Evolutionary conservation across 805 yeast genomes (phyloP).

Genomic region (Metschnikowia peoriensis): DNA sequence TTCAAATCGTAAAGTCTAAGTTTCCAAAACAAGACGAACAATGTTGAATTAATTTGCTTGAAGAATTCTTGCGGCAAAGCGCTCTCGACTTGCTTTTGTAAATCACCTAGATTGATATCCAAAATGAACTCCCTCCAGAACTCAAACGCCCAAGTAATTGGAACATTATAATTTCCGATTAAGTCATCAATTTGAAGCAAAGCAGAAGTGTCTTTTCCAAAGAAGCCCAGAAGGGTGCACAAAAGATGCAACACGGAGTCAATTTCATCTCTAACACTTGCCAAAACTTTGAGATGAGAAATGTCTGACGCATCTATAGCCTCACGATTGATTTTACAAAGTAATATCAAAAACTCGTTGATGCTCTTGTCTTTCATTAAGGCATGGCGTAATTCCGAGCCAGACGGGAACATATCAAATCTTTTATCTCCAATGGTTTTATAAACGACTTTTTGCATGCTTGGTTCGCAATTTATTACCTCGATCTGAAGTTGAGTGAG

Average conservation of each 20-base stretch:
- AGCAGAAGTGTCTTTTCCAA: conserved; percentile 31
- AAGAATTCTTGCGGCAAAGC: conserved; percentile 9
- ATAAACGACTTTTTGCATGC: conserved; percentile 55
- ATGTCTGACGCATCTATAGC: conserved; percentile 30
- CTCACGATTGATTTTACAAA: conserved; percentile 48
- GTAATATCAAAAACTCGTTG: conserved; percentile 64
- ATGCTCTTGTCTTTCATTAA: conserved; percentile 45
- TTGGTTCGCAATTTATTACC: conserved; percentile 60
- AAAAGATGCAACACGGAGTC: conserved; percentile 64
- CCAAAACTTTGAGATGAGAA: conserved; percentile 65
- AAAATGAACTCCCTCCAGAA: conserved; percentile 62
- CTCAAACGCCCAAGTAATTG: conserved; percentile 68
- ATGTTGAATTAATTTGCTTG: conserved; percentile 20
- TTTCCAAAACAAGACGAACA: conserved; percentile 62
- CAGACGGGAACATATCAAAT: conserved; percentile 45
- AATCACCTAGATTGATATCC: conserved; percentile 19
- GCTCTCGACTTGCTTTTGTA: conserved; percentile 2
- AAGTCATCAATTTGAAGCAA: conserved; percentile 45
- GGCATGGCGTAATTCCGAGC: conserved; percentile 46
- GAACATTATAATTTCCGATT: conserved; percentile 41
- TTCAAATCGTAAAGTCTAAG: conserved; percentile 69
- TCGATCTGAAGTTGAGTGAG: conserved; percentile 64
- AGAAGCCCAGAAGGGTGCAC: conserved; percentile 55
- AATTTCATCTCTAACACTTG: conserved; percentile 71
- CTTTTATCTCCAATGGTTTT: conserved; percentile 60